These are phyloP conservation scores for Pseudogymnoascus sp. DNA, from an alignment of 2,329 filamentous ascomycete species.

Conservation along the genomic window DNA sequence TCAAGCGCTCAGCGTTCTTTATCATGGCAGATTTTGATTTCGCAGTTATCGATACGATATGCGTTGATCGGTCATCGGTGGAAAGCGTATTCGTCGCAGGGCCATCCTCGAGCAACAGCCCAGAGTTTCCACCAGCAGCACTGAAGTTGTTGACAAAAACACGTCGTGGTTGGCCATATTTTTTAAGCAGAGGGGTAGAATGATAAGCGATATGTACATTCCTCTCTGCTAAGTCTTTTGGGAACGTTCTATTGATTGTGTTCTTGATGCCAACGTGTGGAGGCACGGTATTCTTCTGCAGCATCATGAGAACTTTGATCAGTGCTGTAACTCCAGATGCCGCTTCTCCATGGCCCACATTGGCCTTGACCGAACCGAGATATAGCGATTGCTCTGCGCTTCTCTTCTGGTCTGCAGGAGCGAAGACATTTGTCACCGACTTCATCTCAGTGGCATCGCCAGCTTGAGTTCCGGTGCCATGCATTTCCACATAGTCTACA, in stretches of 20 bases:
- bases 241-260: constrained; percentile 30
- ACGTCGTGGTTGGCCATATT: constrained; percentile 27
- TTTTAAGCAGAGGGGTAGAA: constrained; percentile 29
- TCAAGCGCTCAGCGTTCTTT: constrained; percentile 12
- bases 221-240: constrained; percentile 31
- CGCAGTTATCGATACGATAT: constrained; percentile 45
- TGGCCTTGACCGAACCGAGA: constrained; percentile 31
- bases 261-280: constrained; percentile 27
- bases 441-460: constrained; percentile 78
- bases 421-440: constrained; percentile 61
- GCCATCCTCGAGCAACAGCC: constrained; percentile 26
- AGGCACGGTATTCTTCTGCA: constrained; percentile 26
- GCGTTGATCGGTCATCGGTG: constrained; percentile 37
- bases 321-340: constrained; percentile 28
- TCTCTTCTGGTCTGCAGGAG: constrained; percentile 43
- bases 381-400: constrained; percentile 41
- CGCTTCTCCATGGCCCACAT: constrained; percentile 31
- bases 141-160: constrained; percentile 46
- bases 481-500: constrained; percentile 81
- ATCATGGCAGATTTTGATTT: constrained; percentile 16
- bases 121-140: constrained; percentile 28
- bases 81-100: constrained; percentile 25
- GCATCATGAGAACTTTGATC: constrained; percentile 29
- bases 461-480: constrained; percentile 80
- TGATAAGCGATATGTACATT: constrained; percentile 26